Evolutionary conservation across 768 basidiomycete species (phyloP), one percentile per base, ranked within the genome.

Genomic region (Holtermanniella nyarrowii): DNA sequence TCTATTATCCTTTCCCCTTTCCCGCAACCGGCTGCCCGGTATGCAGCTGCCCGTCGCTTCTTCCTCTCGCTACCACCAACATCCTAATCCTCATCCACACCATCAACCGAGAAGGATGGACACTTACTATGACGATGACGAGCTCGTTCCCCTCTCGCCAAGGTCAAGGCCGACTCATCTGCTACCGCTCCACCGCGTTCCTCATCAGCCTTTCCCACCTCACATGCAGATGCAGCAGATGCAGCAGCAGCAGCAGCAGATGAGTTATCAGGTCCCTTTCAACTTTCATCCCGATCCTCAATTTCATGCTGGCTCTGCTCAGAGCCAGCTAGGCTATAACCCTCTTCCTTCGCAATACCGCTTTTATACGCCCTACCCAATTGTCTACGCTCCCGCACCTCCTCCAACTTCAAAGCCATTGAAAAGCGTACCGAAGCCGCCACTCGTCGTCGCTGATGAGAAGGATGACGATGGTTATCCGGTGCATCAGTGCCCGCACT

Each of bases 401-500:
- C 10, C 31, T 37, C 31, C 10, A 37, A 16, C 31, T 37, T 16
- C 10, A 37, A 7, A 37, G n/a, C n/a, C n/a, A n/a, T n/a, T n/a
- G n/a, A n/a, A n/a, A n/a, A n/a, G n/a, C n/a, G n/a, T n/a, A n/a
- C n/a, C n/a, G n/a, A n/a, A n/a, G n/a, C n/a, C n/a, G n/a, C n/a
- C n/a, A n/a, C n/a, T n/a, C n/a, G n/a, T n/a, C n/a, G n/a, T n/a
- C n/a, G n/a, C n/a, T n/a, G 16, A 37, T 7, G 31, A 37, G 31
- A 37, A 37, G 10, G 31, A 37, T 16, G 31, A 37, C 10, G 31
- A 37, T 16, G 31, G 31, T 7, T 37, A 37, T 16, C 31, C 31
- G 31, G 16, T 37, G 10, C 31, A 37, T 16, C 31, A 37, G 31
- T 37, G 31, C 31, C 31, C 31, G 16, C 7, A 37, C 11, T 75